Evolutionary conservation across 176 grass and related monocot species (phyloP), one percentile per base, ranked within the genome.

Genomic region (Neostapfia colusana): DNA sequence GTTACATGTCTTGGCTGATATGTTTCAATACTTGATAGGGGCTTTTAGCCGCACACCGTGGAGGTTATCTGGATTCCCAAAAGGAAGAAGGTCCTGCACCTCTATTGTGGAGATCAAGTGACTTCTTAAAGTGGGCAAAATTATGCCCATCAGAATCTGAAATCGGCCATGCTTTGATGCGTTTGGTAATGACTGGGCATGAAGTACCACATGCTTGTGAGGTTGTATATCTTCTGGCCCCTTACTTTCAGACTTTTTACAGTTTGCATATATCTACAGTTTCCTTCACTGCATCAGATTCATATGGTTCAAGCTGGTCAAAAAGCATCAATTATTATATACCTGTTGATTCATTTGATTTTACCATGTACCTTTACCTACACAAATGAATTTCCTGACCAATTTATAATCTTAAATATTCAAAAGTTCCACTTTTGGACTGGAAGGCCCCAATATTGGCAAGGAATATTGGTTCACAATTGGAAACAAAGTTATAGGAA

Each of bases 171-270:
- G 86, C 95, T 87, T 76, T 98, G 51, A 98, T 98, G 95, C 95
- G 95, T 75, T 77, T 98, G 69, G 95, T 98, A 41, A 98, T 98
- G 95, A 98, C 95, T 46, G 91, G 95, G 66, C 91, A 98, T 86
- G 94, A 97, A 80, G 85, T 98, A 78, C 95, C 95, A 16, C 95
- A 91, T 88, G 91, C 95, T 77, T 98, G 91, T 67, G 95, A 98
- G 95, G 95, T 76, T 79, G 40, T 69, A 61, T 84, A 73, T 71
- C 27, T 82, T 63, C 55, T 75, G 8, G 18, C 45, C 65, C 27
- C 11, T 72, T 65, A 10, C 61, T 70, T 63, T 35, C 18, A 24
- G 51, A 44, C 49, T 55, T 34, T 37, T 45, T 36, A 58, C 7
- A 8, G 36, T 74, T 77, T 76, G 43, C 43, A 63, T 43, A 17